Conservation (phyloP, 2,329 filamentous ascomycete species). For the Cytospora piceicola region DNA sequence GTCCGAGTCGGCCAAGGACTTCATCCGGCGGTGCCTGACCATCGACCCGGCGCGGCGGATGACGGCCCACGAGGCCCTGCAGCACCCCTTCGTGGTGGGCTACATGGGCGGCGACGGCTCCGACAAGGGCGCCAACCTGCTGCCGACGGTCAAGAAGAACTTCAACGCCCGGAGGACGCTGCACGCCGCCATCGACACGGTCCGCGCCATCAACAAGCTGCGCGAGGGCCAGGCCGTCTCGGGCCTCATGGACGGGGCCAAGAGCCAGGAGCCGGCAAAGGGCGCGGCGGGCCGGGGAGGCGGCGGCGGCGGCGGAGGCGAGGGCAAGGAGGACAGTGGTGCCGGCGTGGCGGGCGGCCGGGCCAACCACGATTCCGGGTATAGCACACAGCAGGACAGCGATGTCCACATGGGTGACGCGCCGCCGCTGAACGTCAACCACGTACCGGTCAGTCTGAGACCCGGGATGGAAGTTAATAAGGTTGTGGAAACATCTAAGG, state of each 20-base stretch:
- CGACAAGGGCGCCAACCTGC: conserved; percentile 62
- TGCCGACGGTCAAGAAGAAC: conserved; percentile 74
- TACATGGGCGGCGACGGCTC: conserved; percentile 47
- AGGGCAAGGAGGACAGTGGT: conserved; percentile 51
- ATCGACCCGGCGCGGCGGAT: conserved; percentile 86
- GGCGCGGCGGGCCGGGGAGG: conserved; percentile 35
- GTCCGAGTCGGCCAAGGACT: conserved; percentile 82
- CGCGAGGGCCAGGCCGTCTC: conserved; percentile 60
- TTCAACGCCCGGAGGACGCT: conserved; percentile 72
- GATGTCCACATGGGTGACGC: conserved; percentile 57
- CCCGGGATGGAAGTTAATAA: conserved; percentile 60
- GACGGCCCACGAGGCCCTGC: conserved; percentile 80
- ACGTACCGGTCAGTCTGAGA: conserved; percentile 56
- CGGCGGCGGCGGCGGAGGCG: background rate
- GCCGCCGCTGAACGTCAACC: conserved; percentile 33
- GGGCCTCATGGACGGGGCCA: conserved; percentile 64
- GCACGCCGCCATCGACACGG: conserved; percentile 72
- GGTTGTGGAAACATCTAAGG: conserved; percentile 66
- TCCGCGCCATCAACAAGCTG: conserved; percentile 72
- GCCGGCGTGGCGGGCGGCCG: conserved; percentile 43
- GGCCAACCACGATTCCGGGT: conserved; percentile 50
- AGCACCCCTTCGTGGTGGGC: conserved; percentile 67
- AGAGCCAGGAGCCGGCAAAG: conserved; percentile 53
- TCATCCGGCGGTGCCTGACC: conserved; percentile 89
- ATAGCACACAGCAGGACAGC: conserved; percentile 46